phyloP scores from a whole-genome alignment of 768 basidiomycete species.

The Leucogyrophana mollusca region DNA sequence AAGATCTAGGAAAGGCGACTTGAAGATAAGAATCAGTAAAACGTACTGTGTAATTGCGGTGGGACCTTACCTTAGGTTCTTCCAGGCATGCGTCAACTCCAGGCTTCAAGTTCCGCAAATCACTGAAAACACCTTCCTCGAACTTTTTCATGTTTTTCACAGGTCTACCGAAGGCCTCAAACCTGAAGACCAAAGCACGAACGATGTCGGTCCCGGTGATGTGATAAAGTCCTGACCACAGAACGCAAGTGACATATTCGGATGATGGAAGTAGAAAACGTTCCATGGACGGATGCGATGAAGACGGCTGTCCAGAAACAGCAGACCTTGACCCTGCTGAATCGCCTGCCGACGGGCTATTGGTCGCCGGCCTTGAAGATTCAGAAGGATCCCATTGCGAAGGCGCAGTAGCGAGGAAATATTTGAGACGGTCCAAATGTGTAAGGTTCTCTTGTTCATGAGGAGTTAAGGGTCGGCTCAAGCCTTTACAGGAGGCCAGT shows the following conservation, averaged over 20 bases:
- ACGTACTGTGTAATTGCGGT: slow-evolving; percentile 2
- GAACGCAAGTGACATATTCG: slow-evolving; percentile 87
- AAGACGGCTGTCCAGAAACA: slow-evolving; percentile 40
- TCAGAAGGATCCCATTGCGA: slow-evolving; percentile 58
- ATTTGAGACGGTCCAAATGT: slow-evolving; percentile 82
- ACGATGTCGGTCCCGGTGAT: slow-evolving; percentile 98
- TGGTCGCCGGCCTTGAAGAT: slow-evolving; percentile 25
- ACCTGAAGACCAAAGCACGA: slow-evolving; percentile 89
- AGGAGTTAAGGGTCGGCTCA: slow-evolving; percentile 51
- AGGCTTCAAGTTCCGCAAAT: slow-evolving; percentile 91
- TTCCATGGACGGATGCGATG: slow-evolving; percentile 77
- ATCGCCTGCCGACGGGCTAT: slow-evolving; percentile 12
- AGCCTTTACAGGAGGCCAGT: slow-evolving; percentile 21
- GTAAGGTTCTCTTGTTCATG: slow-evolving; percentile 69
- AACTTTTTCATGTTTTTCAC: slow-evolving; percentile 95
- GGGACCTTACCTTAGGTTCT: slow-evolving; percentile 81
- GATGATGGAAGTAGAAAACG: slow-evolving; percentile 86
- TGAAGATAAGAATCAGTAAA: slow-evolving; percentile 4
- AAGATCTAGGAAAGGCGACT: slow-evolving; percentile 92
- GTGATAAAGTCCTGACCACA: slow-evolving; percentile 90
- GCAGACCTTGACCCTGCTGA: slow-evolving; percentile 11
- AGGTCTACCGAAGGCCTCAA: slow-evolving; percentile 89
- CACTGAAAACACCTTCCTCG: slow-evolving; percentile 94
- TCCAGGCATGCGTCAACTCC: slow-evolving; percentile 90
- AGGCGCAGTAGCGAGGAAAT: slow-evolving; percentile 85